Percentiles rank a stretch among this genome's conserved stretches.
Conservation (phyloP, 768 basidiomycete genomes). For the Paxillus ammoniavirescens region DNA sequence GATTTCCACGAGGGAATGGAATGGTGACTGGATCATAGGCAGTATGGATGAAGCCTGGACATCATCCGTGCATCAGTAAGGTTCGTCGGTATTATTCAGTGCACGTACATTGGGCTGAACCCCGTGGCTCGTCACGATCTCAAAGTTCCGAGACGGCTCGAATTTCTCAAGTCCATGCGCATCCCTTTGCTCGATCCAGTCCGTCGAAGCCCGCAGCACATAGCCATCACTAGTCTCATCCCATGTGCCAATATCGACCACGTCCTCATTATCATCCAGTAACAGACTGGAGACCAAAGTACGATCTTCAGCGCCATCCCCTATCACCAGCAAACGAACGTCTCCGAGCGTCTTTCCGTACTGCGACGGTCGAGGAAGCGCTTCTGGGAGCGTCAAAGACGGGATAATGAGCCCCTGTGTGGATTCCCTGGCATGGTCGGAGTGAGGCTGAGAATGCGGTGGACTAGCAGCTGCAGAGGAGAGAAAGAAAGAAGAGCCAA, state of each 20-base stretch:
- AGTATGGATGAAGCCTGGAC: constrained; percentile 35
- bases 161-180: constrained; percentile 63
- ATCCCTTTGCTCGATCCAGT: constrained; percentile 69
- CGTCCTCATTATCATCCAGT: constrained; percentile 63
- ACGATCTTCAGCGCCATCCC: constrained; percentile 34
- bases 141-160: constrained; percentile 63
- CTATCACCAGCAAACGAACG: constrained; percentile 55
- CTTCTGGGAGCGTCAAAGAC: constrained; percentile 59
- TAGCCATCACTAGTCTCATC: constrained; percentile 46
- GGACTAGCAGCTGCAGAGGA: constrained; percentile 71
- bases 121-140: constrained; percentile 52
- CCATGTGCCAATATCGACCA: constrained; percentile 62
- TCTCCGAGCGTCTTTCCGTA: constrained; percentile 70
- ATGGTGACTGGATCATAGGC: constrained; percentile 53
- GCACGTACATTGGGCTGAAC: constrained; percentile 45
- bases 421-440: constrained; percentile 37
- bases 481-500: constrained; percentile 76
- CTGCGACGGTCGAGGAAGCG: constrained; percentile 61
- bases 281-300: constrained; percentile 46
- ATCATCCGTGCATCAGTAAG: constrained; percentile 7
- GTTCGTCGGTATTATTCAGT: background rate
- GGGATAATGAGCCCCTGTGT: constrained; percentile 67
- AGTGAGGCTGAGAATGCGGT: constrained; percentile 47
- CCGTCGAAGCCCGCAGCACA: constrained; percentile 59
- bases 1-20: constrained; percentile 50